Evolutionary conservation across 805 yeast genomes (phyloP).

Genomic region (Starmerella cellae): DNA sequence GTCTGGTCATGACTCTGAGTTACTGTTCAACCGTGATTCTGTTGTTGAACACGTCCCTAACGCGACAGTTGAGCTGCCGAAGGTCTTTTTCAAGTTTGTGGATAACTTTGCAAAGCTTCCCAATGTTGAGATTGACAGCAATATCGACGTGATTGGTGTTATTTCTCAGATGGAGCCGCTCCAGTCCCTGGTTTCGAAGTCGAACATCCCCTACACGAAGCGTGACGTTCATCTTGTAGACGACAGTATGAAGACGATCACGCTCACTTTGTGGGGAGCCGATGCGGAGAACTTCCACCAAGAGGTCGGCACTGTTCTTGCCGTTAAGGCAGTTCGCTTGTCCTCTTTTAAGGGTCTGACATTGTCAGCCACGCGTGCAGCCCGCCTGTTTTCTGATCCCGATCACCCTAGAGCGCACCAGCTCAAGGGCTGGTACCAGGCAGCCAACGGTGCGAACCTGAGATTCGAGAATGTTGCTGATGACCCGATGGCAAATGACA

Average conservation of each 20-base stretch:
- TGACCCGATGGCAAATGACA: constrained; percentile 25
- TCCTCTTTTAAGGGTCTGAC: constrained; percentile 81
- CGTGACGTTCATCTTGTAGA: constrained; percentile 83
- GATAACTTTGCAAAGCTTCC: constrained; percentile 45
- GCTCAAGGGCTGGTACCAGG: constrained; percentile 90
- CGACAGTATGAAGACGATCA: constrained; percentile 59
- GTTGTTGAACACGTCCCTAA: constrained; percentile 51
- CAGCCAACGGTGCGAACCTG: constrained; percentile 40
- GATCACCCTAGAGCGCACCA: constrained; percentile 78
- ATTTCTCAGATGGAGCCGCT: constrained; percentile 63
- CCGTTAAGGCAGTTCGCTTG: constrained; percentile 80
- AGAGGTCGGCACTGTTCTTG: constrained; percentile 48
- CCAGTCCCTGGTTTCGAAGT: constrained; percentile 69
- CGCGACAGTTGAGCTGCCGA: constrained; percentile 46
- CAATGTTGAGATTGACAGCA: constrained; percentile 37
- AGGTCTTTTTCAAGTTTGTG: constrained; percentile 61
- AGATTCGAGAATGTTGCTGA: constrained; percentile 18
- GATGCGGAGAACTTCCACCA: constrained; percentile 72
- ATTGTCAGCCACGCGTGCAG: constrained; percentile 65
- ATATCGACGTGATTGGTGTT: constrained; percentile 79
- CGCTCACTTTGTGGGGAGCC: constrained; percentile 82
- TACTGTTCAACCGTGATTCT: constrained; percentile 68
- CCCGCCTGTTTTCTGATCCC: constrained; percentile 67
- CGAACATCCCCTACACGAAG: constrained; percentile 86
- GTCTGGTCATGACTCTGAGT: constrained; percentile 78